Percentiles rank a stretch among this genome's conserved stretches.
Conservation (phyloP, 1,284 basidiomycete genomes). For the Papiliotrema laurentii region DNA sequence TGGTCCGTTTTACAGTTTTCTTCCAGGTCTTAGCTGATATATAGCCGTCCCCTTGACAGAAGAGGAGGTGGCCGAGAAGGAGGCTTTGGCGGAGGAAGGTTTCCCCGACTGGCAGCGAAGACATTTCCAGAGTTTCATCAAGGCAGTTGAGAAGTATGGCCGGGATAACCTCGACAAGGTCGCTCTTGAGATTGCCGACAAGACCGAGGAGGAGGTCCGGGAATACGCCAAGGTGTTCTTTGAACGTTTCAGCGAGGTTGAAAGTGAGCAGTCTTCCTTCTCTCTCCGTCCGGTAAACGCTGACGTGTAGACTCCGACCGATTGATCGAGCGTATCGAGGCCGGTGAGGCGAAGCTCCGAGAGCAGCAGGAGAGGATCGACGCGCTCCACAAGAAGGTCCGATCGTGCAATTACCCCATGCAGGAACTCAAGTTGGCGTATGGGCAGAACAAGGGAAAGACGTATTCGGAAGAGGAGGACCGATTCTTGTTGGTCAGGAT, state of each 20-base stretch:
- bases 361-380: conserved; percentile 63
- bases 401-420: conserved; percentile 78
- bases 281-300: not conserved
- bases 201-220: conserved; percentile 74
- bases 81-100: conserved; percentile 69
- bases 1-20: conserved; percentile 50
- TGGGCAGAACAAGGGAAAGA: conserved; percentile 91
- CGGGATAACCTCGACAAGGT: conserved; percentile 74
- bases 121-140: conserved; percentile 89
- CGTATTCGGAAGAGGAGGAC: conserved; percentile 95
- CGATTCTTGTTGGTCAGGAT: conserved; percentile 88
- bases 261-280: conserved; percentile 53
- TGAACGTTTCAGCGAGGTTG: conserved; percentile 80
- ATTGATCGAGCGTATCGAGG: conserved; percentile 70
- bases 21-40: not conserved
- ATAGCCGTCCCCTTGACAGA: conserved; percentile 81
- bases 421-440: conserved; percentile 92
- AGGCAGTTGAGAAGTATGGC: conserved; percentile 79
- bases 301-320: conserved; percentile 64
- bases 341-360: conserved; percentile 76
- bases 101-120: conserved; percentile 87
- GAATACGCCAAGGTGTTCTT: conserved; percentile 83
- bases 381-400: conserved; percentile 81
- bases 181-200: conserved; percentile 79
- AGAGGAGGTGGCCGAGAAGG: conserved; percentile 75